Evolutionary conservation across 345 rosid genomes (phyloP).

Genomic region (Dipteronia dyeriana): DNA sequence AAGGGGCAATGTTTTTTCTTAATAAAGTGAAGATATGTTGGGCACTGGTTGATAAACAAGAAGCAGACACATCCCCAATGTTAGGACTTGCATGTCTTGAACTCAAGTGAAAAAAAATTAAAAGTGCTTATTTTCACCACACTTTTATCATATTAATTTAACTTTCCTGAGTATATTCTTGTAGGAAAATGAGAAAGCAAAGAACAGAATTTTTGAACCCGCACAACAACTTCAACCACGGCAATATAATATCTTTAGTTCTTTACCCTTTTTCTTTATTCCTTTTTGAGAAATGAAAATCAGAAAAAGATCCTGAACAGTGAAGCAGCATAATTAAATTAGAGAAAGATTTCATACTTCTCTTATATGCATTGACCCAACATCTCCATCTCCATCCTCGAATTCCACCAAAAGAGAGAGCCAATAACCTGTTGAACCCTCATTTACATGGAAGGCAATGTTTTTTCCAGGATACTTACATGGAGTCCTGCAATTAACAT

Average conservation of each 20-base stretch:
- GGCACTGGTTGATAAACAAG: conserved; percentile 8
- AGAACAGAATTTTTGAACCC: conserved; percentile 21
- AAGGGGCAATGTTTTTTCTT: conserved; percentile 22
- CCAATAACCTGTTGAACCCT: conserved; percentile 85
- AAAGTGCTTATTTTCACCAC: neutral
- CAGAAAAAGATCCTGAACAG: conserved; percentile 6
- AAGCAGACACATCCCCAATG: conserved; percentile 25
- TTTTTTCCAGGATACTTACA: conserved; percentile 84
- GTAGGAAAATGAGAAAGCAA: conserved; percentile 13
- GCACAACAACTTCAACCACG: conserved; percentile 5
- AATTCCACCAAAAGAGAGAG: conserved; percentile 88
- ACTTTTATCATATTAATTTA: too few species aligned
- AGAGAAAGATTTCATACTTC: conserved; percentile 43
- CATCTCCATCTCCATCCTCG: conserved; percentile 97
- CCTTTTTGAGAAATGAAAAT: neutral
- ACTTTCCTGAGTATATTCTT: conserved; percentile 3
- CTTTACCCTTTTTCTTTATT: neutral
- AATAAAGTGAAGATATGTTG: neutral
- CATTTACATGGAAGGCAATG: conserved; percentile 87
- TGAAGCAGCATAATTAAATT: conserved; percentile 7
- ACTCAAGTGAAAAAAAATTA: neutral
- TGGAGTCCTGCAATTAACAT: conserved; percentile 55
- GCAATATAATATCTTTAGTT: too few species aligned
- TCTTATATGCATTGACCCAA: conserved; percentile 89
- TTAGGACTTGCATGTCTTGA: conserved; percentile 15